phyloP scores from a whole-genome alignment of 257 asterid genomes.

The Solanum neorickii region DNA sequence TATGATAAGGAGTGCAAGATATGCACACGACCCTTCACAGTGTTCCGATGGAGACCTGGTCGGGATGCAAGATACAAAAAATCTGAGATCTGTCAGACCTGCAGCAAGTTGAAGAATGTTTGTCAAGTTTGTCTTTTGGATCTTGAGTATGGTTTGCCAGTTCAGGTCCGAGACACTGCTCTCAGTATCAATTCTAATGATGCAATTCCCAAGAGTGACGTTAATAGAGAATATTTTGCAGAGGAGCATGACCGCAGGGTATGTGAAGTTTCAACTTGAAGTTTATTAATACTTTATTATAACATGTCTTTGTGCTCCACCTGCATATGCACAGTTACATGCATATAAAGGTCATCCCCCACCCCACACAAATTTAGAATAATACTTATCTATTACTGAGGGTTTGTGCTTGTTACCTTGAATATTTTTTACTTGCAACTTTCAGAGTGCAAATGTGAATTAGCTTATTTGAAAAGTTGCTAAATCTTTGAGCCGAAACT shows the following conservation, averaged over 20 bases:
- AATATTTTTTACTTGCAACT: neutral
- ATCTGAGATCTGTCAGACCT: constrained; percentile 92
- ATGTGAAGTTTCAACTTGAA: constrained; percentile 2
- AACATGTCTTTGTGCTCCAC: neutral
- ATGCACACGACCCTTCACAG: constrained; percentile 91
- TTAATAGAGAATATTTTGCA: constrained; percentile 85
- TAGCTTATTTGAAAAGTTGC: neutral
- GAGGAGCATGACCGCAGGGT: constrained; percentile 99
- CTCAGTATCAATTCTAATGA: constrained; percentile 77
- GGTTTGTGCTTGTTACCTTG: neutral
- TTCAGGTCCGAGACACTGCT: constrained; percentile 96
- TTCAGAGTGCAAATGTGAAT: neutral
- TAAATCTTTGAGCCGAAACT: neutral
- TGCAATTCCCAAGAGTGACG: constrained; percentile 97
- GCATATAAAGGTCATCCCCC: neutral
- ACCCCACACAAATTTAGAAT: neutral
- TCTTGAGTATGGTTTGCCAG: constrained; percentile 95
- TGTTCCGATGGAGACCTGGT: constrained; percentile 98
- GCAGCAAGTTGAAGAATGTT: constrained; percentile 94
- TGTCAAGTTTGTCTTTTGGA: constrained; percentile 98
- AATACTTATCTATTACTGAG: neutral
- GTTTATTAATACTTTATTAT: neutral
- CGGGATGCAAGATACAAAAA: constrained; percentile 98
- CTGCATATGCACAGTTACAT: neutral
- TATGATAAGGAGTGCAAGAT: constrained; percentile 98